phyloP scores from a whole-genome alignment of 2,329 filamentous ascomycete genomes.

The Dactylonectria estremocensis region DNA sequence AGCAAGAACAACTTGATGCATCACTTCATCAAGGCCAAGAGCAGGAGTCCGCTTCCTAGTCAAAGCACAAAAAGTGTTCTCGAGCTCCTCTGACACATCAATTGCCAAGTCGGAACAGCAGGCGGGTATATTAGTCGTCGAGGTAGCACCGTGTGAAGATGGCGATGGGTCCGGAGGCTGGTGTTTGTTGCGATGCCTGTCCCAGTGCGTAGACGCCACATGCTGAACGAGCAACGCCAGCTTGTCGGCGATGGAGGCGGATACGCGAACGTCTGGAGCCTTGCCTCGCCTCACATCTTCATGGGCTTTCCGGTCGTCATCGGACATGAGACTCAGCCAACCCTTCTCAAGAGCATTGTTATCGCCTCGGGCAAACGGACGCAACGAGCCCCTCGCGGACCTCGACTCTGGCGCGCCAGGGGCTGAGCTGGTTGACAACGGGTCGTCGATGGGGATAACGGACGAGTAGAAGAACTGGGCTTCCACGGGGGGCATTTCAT shows the following conservation, averaged over 20 bases:
- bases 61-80: slow-evolving; percentile 66
- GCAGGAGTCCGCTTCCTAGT: slow-evolving; percentile 57
- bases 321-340: slow-evolving; percentile 75
- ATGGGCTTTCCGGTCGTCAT: slow-evolving; percentile 65
- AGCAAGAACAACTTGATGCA: slow-evolving; percentile 61
- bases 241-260: slow-evolving; percentile 34
- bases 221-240: slow-evolving; percentile 55
- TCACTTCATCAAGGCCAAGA: slow-evolving; percentile 61
- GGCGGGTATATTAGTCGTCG: slow-evolving; percentile 52
- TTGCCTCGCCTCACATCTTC: slow-evolving; percentile 49
- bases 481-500: slow-evolving; percentile 71
- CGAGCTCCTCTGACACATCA: slow-evolving; percentile 65
- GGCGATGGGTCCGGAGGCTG: slow-evolving; percentile 50
- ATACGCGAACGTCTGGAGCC: slow-evolving; percentile 10
- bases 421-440: slow-evolving; percentile 77
- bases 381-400: slow-evolving; percentile 72
- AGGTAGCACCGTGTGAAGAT: slow-evolving; percentile 48
- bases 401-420: slow-evolving; percentile 66
- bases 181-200: slow-evolving; percentile 61
- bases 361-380: slow-evolving; percentile 85
- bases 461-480: slow-evolving; percentile 91
- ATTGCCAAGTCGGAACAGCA: slow-evolving; percentile 66
- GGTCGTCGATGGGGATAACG: slow-evolving; percentile 87
- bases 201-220: slow-evolving; percentile 63
- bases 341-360: slow-evolving; percentile 85